Percentiles rank a stretch among this genome's conserved stretches.
These are phyloP conservation scores for Fusarium succisae DNA, from an alignment of 2,329 filamentous ascomycete genomes.

Conservation along the genomic window DNA sequence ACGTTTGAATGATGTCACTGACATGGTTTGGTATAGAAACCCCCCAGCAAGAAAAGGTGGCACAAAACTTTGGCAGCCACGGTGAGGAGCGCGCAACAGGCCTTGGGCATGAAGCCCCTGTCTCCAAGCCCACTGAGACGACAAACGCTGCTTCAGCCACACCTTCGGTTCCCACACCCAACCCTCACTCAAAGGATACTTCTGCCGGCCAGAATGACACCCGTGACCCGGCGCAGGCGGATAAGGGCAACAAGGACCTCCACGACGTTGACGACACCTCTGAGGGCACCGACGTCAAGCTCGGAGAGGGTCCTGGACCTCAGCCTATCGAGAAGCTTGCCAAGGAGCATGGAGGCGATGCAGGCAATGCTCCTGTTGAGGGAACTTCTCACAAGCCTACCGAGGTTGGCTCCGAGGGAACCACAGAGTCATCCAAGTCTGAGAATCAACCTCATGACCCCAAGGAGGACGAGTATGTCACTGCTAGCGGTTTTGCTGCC, in stretches of 20 bases:
- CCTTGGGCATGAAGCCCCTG: slow-evolving; percentile 5
- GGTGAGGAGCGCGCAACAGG: slow-evolving; percentile 8
- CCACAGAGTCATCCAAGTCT: slow-evolving; percentile 5
- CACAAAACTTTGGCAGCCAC: slow-evolving; percentile 25
- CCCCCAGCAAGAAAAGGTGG: slow-evolving; percentile 28
- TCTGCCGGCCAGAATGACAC: slow-evolving; percentile 51
- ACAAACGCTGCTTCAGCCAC: background rate
- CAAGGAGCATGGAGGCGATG: slow-evolving; percentile 45
- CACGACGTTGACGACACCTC: slow-evolving; percentile 43
- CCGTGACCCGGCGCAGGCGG: slow-evolving; percentile 49
- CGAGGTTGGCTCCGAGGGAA: slow-evolving; percentile 22
- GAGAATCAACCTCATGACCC: slow-evolving; percentile 52
- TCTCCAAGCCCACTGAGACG: background rate
- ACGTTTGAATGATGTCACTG: background rate
- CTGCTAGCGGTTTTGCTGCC: slow-evolving; percentile 65
- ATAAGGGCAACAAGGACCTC: slow-evolving; percentile 44
- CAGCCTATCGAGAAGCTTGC: slow-evolving; percentile 50
- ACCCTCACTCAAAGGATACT: slow-evolving; percentile 27
- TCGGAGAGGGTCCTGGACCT: slow-evolving; percentile 43
- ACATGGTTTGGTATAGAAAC: slow-evolving; percentile 13
- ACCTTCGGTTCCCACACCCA: background rate
- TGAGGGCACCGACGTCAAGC: slow-evolving; percentile 44
- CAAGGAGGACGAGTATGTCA: slow-evolving; percentile 66
- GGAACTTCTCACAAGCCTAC: background rate
- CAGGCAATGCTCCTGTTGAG: slow-evolving; percentile 34